These are phyloP conservation scores for Boletus patriciae DNA, from an alignment of 768 basidiomycete species.

Conservation along the genomic window DNA sequence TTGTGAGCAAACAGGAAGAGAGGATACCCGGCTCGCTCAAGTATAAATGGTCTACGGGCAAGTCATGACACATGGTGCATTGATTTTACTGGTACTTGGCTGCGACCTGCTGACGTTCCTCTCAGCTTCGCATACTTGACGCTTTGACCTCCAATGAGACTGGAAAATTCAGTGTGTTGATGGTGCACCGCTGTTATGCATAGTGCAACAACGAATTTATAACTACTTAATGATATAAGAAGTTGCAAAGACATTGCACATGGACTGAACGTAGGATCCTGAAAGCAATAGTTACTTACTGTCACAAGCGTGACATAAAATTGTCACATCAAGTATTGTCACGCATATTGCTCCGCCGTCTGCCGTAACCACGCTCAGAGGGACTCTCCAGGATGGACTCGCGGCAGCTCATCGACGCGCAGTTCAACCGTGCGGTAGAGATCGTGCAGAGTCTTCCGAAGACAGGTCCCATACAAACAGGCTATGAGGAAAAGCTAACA, in stretches of 20 bases:
- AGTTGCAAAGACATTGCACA: no score
- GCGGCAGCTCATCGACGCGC: conserved; percentile 67
- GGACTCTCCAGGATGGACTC: conserved; percentile 49
- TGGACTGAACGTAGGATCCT: no score
- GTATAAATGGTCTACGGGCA: conserved; percentile 68
- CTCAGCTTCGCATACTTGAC: neutral
- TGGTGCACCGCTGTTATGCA: neutral
- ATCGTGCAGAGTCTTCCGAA: conserved; percentile 92
- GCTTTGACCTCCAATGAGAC: no score
- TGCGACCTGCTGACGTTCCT: conserved; percentile 1
- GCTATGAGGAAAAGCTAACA: conserved; percentile 90
- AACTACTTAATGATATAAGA: neutral
- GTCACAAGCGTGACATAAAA: conserved; percentile 2
- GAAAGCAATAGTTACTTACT: no score
- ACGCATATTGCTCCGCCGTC: conserved; percentile 3
- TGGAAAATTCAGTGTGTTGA: neutral
- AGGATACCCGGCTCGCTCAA: conserved; percentile 71
- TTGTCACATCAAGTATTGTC: conserved; percentile 12
- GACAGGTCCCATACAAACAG: conserved; percentile 92
- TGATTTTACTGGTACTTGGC: neutral
- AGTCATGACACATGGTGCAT: conserved; percentile 25
- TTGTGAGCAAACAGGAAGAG: conserved; percentile 59
- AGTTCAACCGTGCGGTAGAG: conserved; percentile 92
- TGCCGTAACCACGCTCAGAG: neutral
- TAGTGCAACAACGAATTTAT: neutral